Conservation (phyloP, 495 filamentous ascomycete species). For the Pyronema omphalodes region DNA sequence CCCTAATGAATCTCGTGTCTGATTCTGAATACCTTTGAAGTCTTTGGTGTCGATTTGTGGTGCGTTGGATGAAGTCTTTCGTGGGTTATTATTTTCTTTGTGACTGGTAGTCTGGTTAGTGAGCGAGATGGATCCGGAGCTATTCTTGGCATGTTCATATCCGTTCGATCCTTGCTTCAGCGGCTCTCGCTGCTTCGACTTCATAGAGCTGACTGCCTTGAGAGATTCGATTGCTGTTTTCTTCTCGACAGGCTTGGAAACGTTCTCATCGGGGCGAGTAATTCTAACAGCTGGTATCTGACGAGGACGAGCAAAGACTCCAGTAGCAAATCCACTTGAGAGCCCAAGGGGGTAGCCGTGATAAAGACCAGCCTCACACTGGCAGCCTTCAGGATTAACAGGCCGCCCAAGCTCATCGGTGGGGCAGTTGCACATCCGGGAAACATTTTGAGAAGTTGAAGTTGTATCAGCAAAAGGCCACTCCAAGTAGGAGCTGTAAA, state of each 20-base stretch:
- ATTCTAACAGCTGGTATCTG: background rate
- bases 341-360: conserved; percentile 13
- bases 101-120: background rate
- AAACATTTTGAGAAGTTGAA: conserved; percentile 10
- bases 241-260: background rate
- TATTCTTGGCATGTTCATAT: background rate
- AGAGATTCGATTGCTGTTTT: conserved; percentile 3
- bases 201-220: background rate
- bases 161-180: background rate
- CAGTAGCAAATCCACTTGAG: background rate
- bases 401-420: conserved; percentile 9
- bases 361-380: conserved; percentile 8
- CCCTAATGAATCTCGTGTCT: background rate
- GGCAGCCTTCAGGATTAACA: conserved; percentile 16
- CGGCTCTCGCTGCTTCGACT: background rate
- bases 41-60: background rate
- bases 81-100: conserved; percentile 1
- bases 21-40: background rate
- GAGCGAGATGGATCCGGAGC: background rate
- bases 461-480: conserved; percentile 19
- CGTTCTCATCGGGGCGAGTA: conserved; percentile 2
- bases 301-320: background rate
- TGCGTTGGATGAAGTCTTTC: background rate
- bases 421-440: conserved; percentile 8
- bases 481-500: conserved; percentile 19